Conservation (phyloP, 441 rosid species). For the Gossypium aridum region DNA sequence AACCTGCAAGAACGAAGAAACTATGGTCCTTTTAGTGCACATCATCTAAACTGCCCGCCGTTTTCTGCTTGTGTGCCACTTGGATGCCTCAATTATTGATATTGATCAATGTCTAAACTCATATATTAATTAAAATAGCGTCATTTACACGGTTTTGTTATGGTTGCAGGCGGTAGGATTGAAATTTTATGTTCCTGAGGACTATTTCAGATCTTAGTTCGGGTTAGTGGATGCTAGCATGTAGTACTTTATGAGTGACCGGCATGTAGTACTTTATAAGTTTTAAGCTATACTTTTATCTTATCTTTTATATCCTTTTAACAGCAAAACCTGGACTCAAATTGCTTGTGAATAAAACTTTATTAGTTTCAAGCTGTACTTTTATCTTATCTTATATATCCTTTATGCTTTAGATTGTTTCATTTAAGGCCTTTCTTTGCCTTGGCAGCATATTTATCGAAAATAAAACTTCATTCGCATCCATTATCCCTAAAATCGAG, state of each 20-base stretch:
- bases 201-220: slow-evolving; percentile 37
- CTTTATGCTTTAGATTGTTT: background rate
- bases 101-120: background rate
- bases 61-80: background rate
- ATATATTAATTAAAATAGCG: background rate
- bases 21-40: background rate
- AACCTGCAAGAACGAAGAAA: background rate
- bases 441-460: background rate
- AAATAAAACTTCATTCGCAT: background rate
- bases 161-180: slow-evolving; percentile 67
- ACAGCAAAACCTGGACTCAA: background rate
- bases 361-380: background rate
- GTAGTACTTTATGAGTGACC: background rate
- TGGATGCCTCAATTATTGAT: background rate
- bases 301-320: background rate
- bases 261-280: background rate
- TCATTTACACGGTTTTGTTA: background rate
- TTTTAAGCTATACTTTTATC: background rate
- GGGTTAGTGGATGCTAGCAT: background rate
- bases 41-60: background rate
- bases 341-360: background rate
- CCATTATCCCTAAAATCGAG: background rate
- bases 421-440: background rate
- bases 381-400: background rate
- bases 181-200: slow-evolving; percentile 77